Conservation (phyloP, 2,329 filamentous ascomycete species). For the Epichloe typhina region DNA sequence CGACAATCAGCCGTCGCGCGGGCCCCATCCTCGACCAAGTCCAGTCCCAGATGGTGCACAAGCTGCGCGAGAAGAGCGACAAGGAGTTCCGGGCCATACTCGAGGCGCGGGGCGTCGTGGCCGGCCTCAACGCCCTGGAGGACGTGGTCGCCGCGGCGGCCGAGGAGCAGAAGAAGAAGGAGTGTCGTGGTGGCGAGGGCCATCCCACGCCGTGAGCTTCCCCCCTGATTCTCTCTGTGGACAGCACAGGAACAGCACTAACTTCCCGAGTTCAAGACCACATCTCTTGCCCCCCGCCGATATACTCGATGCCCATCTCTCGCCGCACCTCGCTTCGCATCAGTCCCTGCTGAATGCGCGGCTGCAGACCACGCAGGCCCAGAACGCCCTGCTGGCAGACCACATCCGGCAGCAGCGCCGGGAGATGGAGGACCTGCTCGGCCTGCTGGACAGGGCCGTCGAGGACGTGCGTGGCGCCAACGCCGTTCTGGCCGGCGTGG, state of each 20-base stretch:
- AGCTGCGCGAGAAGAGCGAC: conserved; percentile 40
- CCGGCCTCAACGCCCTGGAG: conserved; percentile 47
- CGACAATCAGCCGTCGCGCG: conserved; percentile 39
- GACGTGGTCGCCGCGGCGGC: conserved; percentile 26
- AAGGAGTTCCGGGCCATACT: conserved; percentile 46
- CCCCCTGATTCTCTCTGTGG: no score
- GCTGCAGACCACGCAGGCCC: conserved; percentile 41
- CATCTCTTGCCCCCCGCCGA: conserved; percentile 41
- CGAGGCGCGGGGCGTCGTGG: conserved; percentile 36
- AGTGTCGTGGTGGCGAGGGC: not conserved
- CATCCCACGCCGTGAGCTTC: no score
- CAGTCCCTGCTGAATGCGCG: conserved; percentile 43
- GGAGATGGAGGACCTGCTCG: conserved; percentile 40
- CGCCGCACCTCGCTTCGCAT: conserved; percentile 37
- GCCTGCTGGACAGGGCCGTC: conserved; percentile 35
- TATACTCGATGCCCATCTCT: conserved; percentile 42
- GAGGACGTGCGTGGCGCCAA: conserved; percentile 42
- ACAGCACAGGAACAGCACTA: no score
- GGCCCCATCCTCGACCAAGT: conserved; percentile 39
- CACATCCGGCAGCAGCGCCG: conserved; percentile 38
- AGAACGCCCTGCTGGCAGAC: conserved; percentile 41
- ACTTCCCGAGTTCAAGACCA: conserved; percentile 23
- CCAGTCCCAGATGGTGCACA: conserved; percentile 44
- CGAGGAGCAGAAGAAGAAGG: conserved; percentile 9
- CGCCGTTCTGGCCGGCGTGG: conserved; percentile 31